Base-by-base conservation (phyloP, 805 yeast species). In the Pichia kluyveri region DNA sequence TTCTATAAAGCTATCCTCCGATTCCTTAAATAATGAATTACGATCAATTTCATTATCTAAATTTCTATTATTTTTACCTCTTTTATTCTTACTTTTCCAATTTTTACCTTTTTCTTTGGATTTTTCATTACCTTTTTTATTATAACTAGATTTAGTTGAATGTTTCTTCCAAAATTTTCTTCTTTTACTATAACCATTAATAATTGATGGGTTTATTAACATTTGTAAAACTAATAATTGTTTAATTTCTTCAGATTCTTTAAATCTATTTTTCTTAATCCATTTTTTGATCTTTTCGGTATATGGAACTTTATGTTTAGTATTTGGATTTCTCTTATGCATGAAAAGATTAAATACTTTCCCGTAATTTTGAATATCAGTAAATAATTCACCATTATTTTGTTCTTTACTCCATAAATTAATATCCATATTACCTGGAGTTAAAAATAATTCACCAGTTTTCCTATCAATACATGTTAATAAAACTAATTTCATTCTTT, bases 351-450 rank as follows among this genome's bases (percentile, higher is more conserved):
- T 49, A 44, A 57, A 62, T 2, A 64, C 47, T 18, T 47, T 49
- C 37, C 45, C 38, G 36, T 63, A 59, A 1, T 66, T 53, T 37
- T 55, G 58, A 44, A 59, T 50, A 48, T 64, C 66, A 37, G 55
- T 56, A 48, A 64, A 62, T 27, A 64, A 43, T 30, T 60, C 61
- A 14, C 68, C 68, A 47, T 63, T 57, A 44, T 60, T 61, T 42
- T 62, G 65, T 44, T 62, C 66, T 14, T 60, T 51, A 46, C 67
- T 61, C 68, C 68, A 64, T 44, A 61, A 58, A 44, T 61, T 61
- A 30, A 51, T 50, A 51, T 64, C 69, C 45, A 65, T 46, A 42
- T 66, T 66, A 8, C 67, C 68, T 14, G 69, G 63, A 32, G 58
- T 50, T 49, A 63, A 45, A 48, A 52, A 59, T 17, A 66, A 49